Base-by-base conservation (phyloP, 768 basidiomycete species). In the Fomitopsis pulvina region DNA sequence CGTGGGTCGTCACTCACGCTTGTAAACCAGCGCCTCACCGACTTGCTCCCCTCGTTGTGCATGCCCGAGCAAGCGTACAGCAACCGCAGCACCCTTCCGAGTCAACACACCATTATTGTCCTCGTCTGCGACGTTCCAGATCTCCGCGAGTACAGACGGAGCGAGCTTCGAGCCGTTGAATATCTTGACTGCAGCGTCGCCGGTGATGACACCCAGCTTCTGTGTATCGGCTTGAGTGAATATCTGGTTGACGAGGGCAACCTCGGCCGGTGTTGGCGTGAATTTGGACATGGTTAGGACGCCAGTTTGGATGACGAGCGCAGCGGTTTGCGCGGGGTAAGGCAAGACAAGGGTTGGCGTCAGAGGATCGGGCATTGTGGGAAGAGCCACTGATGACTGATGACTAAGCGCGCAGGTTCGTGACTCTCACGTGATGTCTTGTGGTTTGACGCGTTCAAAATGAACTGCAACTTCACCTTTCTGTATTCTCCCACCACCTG, bases 61-160 rank as follows among this genome's bases (percentile, higher is more conserved):
- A 75, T 88, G 89, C 3, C 88, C 92, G 53, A 99, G 92, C 45
- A 98, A 75, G 50, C 96, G 77, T n/a, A 95, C 74, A 24, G 90
- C 93, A 52, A 87, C 74, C 16, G 91, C 83, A 58, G 92, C 89
- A 39, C 89, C 88, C 62, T 90, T 93, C 56, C 79, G 82, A 10
- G 92, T 85, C 47, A 99, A 78, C 71, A 85, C 92, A 2, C 96
- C 96, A 53, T 89, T 89, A 73, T 97, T 94, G 27, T 93, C 85
- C 48, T 87, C 83, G 72, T 99, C 96, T 44, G 92, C 85, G 51
- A 98, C 71, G 52, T 73, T 79, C 95, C 96, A 99, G 55, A 99
- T 85, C 70, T 96, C 91, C 40, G 94, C 91, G 54, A 99, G 81
- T 29, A 78, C 76, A 16, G 77, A 71, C 8, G 91, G 83, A 32